Evolutionary conservation across 148 eudicot genomes (phyloP), one percentile per base, ranked within the genome.

Genomic region (Talinum fruticosum): DNA sequence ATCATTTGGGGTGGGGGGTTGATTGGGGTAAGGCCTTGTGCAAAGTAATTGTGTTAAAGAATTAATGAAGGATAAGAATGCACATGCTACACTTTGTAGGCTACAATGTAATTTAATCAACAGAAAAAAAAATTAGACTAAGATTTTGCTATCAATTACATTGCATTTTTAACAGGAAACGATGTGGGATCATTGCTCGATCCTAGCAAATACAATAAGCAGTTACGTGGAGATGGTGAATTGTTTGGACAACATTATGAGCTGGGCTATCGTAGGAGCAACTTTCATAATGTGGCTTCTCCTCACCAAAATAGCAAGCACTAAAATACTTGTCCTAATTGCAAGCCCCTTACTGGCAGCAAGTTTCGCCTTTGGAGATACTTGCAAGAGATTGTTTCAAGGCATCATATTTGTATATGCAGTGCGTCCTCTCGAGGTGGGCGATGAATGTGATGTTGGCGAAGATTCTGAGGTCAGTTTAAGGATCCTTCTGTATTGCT

Each of bases 331-430:
- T 2, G 81, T 83, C 10, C 47, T 85, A 16, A 69, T 85, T n/a
- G 81, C 81, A 21, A 83, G 87, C 19, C 89, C 85, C 68, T 81
- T 87, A 19, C 79, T 85, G 10, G 84, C 82, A 0, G 85, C 84
- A 5, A 85, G 75, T 62, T 87, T 84, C 35, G 66, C 82, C 23
- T 84, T 87, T 69, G 87, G 87, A n/a, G 83, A 84, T 68, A 80
- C 84, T 36, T 82, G 87, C 87, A 87, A 82, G 72, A 51, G 16
- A 5, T 51, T 16, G n/a, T 51, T 51, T 51, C 23, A 51, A 1
- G 16, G 57, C 57, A 19, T 51, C 57, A 19, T 51, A 10, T 51
- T 51, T 51, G 23, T 51, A 13, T 51, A 51, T 15, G 57, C 15
- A 14, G 4, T 51, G 23, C 23, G 15, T 84, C 83, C 64, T 21